phyloP scores from a whole-genome alignment of 306 rosid genomes.

The Urtica urens region DNA sequence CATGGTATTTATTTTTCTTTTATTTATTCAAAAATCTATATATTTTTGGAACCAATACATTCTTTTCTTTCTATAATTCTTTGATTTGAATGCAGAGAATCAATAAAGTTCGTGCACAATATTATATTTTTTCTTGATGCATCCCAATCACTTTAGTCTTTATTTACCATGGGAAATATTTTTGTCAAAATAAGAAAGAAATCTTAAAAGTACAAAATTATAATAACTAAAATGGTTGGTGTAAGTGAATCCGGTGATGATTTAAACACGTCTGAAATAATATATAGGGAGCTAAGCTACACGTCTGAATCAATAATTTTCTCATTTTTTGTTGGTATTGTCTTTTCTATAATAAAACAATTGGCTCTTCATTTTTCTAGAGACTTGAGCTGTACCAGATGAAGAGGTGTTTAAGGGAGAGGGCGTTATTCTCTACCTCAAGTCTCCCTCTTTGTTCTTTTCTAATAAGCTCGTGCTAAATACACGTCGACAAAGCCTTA shows the following conservation, averaged over 20 bases:
- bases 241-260: constrained; percentile 1
- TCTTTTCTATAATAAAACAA: background rate
- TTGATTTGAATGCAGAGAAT: background rate
- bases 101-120: background rate
- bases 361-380: background rate
- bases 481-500: background rate
- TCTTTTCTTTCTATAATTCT: background rate
- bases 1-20: too few relatives aligned
- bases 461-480: background rate
- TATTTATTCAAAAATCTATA: too few relatives aligned
- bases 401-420: background rate
- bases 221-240: too few relatives aligned
- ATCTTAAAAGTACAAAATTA: background rate
- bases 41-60: background rate
- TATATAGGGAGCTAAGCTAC: too few relatives aligned
- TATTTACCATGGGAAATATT: background rate
- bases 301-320: too few relatives aligned
- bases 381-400: too few relatives aligned
- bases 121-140: too few relatives aligned
- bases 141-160: too few relatives aligned
- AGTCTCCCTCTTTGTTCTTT: background rate
- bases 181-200: background rate
- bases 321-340: background rate
- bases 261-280: background rate
- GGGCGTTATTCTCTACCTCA: background rate